Conservation (phyloP, 2,329 filamentous ascomycete species). For the Cladosporium sp. region DNA sequence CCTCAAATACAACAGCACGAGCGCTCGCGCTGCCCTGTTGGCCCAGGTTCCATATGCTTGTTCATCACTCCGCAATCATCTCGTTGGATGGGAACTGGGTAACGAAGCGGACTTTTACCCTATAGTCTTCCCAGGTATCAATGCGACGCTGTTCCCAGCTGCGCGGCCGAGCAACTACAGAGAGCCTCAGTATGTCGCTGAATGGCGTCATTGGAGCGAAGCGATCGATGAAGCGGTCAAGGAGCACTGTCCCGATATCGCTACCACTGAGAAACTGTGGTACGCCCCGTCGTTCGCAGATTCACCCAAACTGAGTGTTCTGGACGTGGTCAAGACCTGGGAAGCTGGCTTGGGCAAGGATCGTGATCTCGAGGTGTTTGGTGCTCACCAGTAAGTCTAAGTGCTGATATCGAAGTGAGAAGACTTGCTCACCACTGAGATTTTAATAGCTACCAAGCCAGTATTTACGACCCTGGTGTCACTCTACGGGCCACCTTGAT, state of each 20-base stretch:
- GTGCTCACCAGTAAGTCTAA: not conserved
- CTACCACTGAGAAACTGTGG: constrained; percentile 48
- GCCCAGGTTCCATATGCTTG: constrained; percentile 61
- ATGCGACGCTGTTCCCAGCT: constrained; percentile 50
- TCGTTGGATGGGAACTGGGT: constrained; percentile 64
- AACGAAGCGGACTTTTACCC: constrained; percentile 59
- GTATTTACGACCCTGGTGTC: constrained; percentile 60
- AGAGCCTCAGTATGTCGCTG: constrained; percentile 57
- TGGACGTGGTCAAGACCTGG: constrained; percentile 57
- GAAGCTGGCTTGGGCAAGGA: constrained; percentile 55
- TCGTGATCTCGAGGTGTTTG: constrained; percentile 43
- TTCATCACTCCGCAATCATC: constrained; percentile 54
- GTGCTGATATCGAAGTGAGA: not conserved
- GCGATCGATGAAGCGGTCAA: constrained; percentile 51
- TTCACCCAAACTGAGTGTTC: constrained; percentile 44
- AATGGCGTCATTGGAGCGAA: constrained; percentile 60
- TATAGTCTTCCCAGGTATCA: not conserved
- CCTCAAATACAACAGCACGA: constrained; percentile 54
- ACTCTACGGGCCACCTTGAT: constrained; percentile 64
- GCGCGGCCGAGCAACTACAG: constrained; percentile 57
- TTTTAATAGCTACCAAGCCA: constrained; percentile 67
- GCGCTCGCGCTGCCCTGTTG: constrained; percentile 55
- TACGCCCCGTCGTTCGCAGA: constrained; percentile 63
- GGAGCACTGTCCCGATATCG: constrained; percentile 55
- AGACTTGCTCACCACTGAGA: constrained; percentile 41